phyloP scores from a whole-genome alignment of 2,329 filamentous ascomycete genomes.

The Exophiala alcalophila region DNA sequence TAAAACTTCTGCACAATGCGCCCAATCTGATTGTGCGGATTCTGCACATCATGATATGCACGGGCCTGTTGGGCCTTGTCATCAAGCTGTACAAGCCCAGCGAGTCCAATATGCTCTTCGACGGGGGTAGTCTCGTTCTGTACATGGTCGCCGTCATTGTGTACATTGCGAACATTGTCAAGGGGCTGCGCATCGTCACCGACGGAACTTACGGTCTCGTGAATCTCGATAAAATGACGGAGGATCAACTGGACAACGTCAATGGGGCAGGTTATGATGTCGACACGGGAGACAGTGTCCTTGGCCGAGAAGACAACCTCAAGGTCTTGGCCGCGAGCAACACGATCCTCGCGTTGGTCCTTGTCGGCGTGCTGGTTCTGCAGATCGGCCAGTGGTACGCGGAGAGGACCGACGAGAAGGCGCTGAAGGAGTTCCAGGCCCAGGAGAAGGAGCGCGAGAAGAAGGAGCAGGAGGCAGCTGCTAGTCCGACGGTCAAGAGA shows the following conservation, averaged over 20 bases:
- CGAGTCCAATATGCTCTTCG: slow-evolving; percentile 95
- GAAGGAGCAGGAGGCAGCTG: slow-evolving; percentile 19
- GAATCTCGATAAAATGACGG: slow-evolving; percentile 14
- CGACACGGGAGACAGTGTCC: slow-evolving; percentile 49
- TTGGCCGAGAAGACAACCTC: slow-evolving; percentile 83
- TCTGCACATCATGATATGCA: slow-evolving; percentile 86
- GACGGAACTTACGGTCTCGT: slow-evolving; percentile 61
- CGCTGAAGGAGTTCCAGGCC: slow-evolving; percentile 57
- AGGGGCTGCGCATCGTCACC: slow-evolving; percentile 81
- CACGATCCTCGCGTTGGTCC: slow-evolving; percentile 87
- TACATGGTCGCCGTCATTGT: slow-evolving; percentile 86
- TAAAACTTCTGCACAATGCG: slow-evolving; percentile 85
- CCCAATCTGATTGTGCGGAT: slow-evolving; percentile 90
- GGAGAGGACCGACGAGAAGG: slow-evolving; percentile 84
- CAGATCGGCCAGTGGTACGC: slow-evolving; percentile 99
- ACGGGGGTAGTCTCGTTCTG: slow-evolving; percentile 67
- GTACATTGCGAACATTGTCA: slow-evolving; percentile 94
- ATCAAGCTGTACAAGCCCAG: slow-evolving; percentile 91
- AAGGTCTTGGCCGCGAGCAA: slow-evolving; percentile 91
- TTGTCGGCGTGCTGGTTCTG: slow-evolving; percentile 86
- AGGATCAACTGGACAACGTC: slow-evolving; percentile 39
- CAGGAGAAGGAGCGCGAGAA: slow-evolving; percentile 36
- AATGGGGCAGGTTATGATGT: slow-evolving; percentile 29
- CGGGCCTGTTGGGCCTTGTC: slow-evolving; percentile 85
- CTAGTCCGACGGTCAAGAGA: slow-evolving; percentile 25